These are phyloP conservation scores for Fusarium piperis DNA, from an alignment of 2,329 filamentous ascomycete genomes.

Conservation along the genomic window DNA sequence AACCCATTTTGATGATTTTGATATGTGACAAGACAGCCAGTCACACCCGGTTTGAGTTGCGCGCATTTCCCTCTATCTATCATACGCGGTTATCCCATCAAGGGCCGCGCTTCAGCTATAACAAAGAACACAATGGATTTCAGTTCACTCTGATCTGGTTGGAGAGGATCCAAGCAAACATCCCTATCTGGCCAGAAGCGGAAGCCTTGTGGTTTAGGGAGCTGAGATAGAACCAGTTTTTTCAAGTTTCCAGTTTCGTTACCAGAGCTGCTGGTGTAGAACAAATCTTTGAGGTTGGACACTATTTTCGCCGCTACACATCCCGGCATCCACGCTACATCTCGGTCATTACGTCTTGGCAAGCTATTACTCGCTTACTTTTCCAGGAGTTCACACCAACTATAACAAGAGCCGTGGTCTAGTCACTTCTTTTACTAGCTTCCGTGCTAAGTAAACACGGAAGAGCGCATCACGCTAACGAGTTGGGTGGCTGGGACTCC, in stretches of 20 bases:
- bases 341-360: not conserved
- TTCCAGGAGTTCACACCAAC: not conserved
- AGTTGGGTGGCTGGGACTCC: not conserved
- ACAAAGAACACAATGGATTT: too few species aligned
- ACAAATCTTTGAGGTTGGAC: too few species aligned
- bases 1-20: not conserved
- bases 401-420: not conserved
- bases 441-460: accelerated
- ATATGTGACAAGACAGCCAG: not conserved
- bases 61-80: too few species aligned
- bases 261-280: too few species aligned
- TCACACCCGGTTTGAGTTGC: not conserved
- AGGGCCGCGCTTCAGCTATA: too few species aligned
- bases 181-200: not conserved
- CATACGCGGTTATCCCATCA: too few species aligned
- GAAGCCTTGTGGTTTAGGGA: not conserved
- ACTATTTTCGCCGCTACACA: not conserved
- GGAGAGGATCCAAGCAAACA: not conserved
- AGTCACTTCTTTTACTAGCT: not conserved
- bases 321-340: not conserved
- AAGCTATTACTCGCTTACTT: not conserved
- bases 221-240: not conserved
- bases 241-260: not conserved
- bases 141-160: too few species aligned
- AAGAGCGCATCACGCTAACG: not conserved